Base-by-base conservation (phyloP, 2,329 filamentous ascomycete species). In the Mycosphaerelloides madeirae region DNA sequence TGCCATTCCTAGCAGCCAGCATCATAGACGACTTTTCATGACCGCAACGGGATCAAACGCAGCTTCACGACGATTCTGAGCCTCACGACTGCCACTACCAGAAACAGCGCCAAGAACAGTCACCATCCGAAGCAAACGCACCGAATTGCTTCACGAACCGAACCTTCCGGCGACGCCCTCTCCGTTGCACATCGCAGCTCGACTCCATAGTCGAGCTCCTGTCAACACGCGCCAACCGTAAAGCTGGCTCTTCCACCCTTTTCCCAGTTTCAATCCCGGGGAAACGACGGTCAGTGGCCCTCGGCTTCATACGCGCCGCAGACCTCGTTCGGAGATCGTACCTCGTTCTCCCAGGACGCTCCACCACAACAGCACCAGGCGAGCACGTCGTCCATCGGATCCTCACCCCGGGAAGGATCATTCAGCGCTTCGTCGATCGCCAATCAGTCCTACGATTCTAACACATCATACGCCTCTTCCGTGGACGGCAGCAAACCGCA, bases 201-300 rank as follows among this genome's bases (percentile, higher is more conserved):
- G 50, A 41, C 48, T 42, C 38, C 28, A 16, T 25, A 25, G 46
- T 53, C 49, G 52, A 53, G 46, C 42, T 48, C 42, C 43, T 43
- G 5, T 14, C 37, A 19, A 16, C 34, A 33, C 35, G 19, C 43
- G 15, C 20, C 55, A 55, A 84, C 81, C 86, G 87, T 80, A 84
- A 93, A 90, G 77, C 87, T 94, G 87, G 87, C 90, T 86, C 82
- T 90, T 70, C 85, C 87, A 73, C 86, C 86, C 73, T 85, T 89
- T 66, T 85, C 85, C 65, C 83, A 87, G 75, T 80, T 86, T 74
- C 83, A 87, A 72, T 80, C 83, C 79, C 83, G 85, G 80, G 84
- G 83, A 75, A 77, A 79, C 70, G 84, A 90, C 71, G 75, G 75
- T 56, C 69, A 73, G 67, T 87, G 81, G 71, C 85, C 83, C 71